A percentile compares a stretch with the other conserved stretches of the same genome.
phyloP scores from a whole-genome alignment of 495 filamentous ascomycete genomes.

The Tuber indicum region DNA sequence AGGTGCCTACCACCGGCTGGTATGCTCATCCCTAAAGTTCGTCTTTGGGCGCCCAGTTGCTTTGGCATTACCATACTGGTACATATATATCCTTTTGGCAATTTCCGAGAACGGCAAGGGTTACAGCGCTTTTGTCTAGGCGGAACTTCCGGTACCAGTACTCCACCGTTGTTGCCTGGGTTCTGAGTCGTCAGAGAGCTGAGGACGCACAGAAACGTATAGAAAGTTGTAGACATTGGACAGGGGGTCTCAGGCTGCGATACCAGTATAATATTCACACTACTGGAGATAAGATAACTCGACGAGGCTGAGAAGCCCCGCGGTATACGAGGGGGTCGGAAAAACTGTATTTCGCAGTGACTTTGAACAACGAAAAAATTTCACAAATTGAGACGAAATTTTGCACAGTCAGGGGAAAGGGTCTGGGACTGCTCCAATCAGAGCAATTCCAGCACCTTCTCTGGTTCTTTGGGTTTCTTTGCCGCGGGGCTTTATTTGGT shows the following conservation, averaged over 20 bases:
- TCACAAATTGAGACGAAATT: conserved; percentile 14
- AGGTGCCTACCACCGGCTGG: background rate
- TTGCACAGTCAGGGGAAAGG: conserved; percentile 1
- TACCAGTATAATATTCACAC: background rate
- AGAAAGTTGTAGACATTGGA: conserved; percentile 12
- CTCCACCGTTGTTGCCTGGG: background rate
- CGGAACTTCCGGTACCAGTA: background rate
- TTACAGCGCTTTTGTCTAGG: background rate
- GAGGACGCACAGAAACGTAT: background rate
- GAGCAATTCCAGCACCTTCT: conserved; percentile 4
- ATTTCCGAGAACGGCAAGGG: background rate
- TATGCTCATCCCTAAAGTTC: background rate
- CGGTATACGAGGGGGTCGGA: background rate
- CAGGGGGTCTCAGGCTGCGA: background rate
- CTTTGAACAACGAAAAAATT: conserved; percentile 7
- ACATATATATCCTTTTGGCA: background rate
- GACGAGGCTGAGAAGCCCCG: conserved; percentile 18
- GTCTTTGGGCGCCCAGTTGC: background rate
- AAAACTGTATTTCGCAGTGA: conserved; percentile 8
- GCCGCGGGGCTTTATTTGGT: conserved; percentile 26
- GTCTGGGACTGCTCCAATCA: background rate
- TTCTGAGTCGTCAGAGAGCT: background rate
- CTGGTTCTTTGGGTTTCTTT: conserved; percentile 29
- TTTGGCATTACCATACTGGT: background rate
- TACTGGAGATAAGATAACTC: conserved; percentile 27